These are phyloP conservation scores for Fusarium clavum DNA, from an alignment of 2,329 filamentous ascomycete genomes.

Conservation along the genomic window DNA sequence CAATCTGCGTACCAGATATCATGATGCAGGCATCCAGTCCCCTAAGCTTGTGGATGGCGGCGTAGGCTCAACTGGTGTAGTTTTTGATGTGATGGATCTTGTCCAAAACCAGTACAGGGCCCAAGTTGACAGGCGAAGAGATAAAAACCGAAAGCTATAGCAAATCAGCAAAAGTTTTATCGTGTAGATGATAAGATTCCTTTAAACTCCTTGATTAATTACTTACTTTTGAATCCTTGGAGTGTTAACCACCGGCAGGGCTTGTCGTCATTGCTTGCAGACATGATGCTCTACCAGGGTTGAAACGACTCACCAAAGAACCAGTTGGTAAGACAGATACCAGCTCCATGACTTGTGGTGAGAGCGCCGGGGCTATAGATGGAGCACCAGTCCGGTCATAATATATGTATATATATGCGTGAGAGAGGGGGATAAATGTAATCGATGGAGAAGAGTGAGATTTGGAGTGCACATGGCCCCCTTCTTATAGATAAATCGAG, in stretches of 20 bases:
- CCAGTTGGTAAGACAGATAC: neutral
- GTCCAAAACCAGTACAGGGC: neutral
- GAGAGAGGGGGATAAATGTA: neutral
- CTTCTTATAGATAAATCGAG: neutral
- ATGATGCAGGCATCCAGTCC: too few species aligned
- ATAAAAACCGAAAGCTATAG: neutral
- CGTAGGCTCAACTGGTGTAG: neutral
- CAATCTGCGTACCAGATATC: neutral
- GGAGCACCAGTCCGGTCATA: neutral
- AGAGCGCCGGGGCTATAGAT: neutral
- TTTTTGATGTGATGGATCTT: neutral
- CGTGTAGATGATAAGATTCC: neutral
- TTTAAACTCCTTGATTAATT: fast-evolving
- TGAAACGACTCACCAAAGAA: neutral
- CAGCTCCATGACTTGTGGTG: neutral
- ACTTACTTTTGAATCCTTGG: neutral
- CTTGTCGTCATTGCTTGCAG: neutral
- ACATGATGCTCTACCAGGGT: neutral
- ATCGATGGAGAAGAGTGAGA: neutral
- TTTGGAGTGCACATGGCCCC: fast-evolving
- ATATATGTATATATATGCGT: neutral
- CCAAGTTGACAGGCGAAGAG: neutral
- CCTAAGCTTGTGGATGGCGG: neutral
- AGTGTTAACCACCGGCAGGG: neutral
- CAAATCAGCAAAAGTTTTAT: neutral